These are phyloP conservation scores for Hypholoma fasciculare DNA, from an alignment of 768 basidiomycete species.

Conservation along the genomic window DNA sequence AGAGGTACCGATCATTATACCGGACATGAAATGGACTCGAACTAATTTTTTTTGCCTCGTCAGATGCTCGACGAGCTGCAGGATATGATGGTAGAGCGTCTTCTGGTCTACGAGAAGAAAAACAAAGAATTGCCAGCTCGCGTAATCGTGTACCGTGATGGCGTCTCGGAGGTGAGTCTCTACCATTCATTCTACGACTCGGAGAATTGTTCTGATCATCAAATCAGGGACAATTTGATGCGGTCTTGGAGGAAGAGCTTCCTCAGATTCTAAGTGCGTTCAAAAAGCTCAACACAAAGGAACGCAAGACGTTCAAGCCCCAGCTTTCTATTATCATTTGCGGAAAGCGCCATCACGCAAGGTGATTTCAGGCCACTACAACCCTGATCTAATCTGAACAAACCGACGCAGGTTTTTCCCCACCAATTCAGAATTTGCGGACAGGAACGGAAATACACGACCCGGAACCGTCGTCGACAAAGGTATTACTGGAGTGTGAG, in stretches of 20 bases:
- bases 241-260: constrained; percentile 59
- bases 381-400: neutral
- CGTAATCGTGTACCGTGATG: constrained; percentile 76
- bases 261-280: constrained; percentile 64
- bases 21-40: neutral
- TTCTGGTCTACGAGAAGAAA: constrained; percentile 54
- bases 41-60: neutral
- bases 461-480: constrained; percentile 83
- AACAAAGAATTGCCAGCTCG: constrained; percentile 64
- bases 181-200: neutral
- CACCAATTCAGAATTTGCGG: constrained; percentile 45
- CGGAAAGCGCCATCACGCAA: constrained; percentile 73
- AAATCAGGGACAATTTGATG: constrained; percentile 64
- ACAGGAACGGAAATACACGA: constrained; percentile 72
- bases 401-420: constrained; percentile 51
- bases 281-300: constrained; percentile 43
- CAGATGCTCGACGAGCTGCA: constrained; percentile 73
- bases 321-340: constrained; percentile 74
- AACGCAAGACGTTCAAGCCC: constrained; percentile 55
- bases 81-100: constrained; percentile 71
- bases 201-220: neutral
- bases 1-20: constrained; percentile 30
- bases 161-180: constrained; percentile 70
- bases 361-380: constrained; percentile 31
- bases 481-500: constrained; percentile 71